Conservation (phyloP, 2,329 filamentous ascomycete species). For the Pseudocercospora crystallina region DNA sequence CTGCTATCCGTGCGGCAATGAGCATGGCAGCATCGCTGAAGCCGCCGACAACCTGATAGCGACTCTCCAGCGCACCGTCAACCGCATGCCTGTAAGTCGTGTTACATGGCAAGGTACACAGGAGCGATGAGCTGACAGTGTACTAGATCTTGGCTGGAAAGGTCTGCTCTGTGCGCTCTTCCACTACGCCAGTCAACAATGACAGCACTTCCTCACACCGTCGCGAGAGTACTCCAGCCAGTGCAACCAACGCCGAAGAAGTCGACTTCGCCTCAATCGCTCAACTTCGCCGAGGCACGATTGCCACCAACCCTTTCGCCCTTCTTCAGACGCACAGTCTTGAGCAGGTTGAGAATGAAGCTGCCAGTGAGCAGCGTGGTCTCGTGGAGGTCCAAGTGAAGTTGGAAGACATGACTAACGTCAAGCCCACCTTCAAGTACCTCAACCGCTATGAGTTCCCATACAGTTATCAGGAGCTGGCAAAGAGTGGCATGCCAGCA, state of each 20-base stretch:
- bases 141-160: no score
- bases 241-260: no score
- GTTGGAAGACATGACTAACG: slow-evolving; percentile 11
- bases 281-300: neutral
- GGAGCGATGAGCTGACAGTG: no score
- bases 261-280: no score
- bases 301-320: neutral
- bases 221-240: neutral
- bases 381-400: slow-evolving; percentile 18
- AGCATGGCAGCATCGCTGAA: neutral
- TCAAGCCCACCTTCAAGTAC: slow-evolving; percentile 16
- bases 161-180: no score
- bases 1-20: slow-evolving; percentile 18
- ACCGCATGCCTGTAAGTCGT: slow-evolving; percentile 5
- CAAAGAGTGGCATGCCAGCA: slow-evolving; percentile 15
- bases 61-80: slow-evolving; percentile 18
- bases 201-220: neutral
- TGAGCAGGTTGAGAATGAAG: neutral
- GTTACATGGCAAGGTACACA: no score
- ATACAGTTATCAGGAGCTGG: slow-evolving; percentile 7
- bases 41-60: slow-evolving; percentile 10
- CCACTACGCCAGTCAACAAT: no score
- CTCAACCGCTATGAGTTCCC: slow-evolving; percentile 8
- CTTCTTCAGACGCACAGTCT: neutral
- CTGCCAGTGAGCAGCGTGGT: slow-evolving; percentile 9